Percentiles rank a stretch among this genome's conserved stretches.
These are phyloP conservation scores for Eucalyptus pauciflora DNA, from an alignment of 345 rosid species.

Conservation along the genomic window DNA sequence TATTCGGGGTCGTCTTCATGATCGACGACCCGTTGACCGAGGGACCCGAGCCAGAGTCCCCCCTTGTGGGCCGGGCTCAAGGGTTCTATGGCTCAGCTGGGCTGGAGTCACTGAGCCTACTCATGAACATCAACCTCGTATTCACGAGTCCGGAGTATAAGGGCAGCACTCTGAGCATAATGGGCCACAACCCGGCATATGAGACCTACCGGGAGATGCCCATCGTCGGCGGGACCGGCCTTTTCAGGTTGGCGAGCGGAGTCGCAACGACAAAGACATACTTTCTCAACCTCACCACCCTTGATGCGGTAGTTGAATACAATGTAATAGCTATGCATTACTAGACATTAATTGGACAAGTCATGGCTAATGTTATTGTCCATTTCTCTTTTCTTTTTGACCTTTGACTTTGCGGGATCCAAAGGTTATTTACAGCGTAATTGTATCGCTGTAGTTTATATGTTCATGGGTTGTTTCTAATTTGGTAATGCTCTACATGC, in stretches of 20 bases:
- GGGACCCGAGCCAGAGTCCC: conserved; percentile 45
- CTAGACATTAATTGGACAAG: background rate
- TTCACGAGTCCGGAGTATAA: conserved; percentile 52
- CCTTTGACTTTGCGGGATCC: background rate
- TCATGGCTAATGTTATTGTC: background rate
- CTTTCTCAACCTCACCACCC: conserved; percentile 24
- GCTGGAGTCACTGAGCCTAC: conserved; percentile 21
- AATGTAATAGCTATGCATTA: conserved; percentile 53
- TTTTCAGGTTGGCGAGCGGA: conserved; percentile 54
- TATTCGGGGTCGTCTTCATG: conserved; percentile 42
- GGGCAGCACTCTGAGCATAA: conserved; percentile 51
- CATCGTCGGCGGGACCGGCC: conserved; percentile 51
- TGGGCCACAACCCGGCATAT: conserved; percentile 35
- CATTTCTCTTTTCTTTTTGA: background rate
- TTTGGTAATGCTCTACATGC: background rate
- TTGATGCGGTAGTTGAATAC: conserved; percentile 59
- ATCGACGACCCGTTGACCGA: conserved; percentile 53
- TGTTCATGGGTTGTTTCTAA: background rate
- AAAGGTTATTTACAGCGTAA: background rate
- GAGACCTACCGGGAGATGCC: conserved; percentile 49
- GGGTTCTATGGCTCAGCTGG: conserved; percentile 48
- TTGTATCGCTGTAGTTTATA: background rate
- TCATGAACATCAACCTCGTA: conserved; percentile 43
- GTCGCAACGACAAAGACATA: conserved; percentile 48
- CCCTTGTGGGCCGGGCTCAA: conserved; percentile 51